Evolutionary conservation across 306 rosid genomes (phyloP), one percentile per base, ranked within the genome.

Genomic region (Malus asiatica): DNA sequence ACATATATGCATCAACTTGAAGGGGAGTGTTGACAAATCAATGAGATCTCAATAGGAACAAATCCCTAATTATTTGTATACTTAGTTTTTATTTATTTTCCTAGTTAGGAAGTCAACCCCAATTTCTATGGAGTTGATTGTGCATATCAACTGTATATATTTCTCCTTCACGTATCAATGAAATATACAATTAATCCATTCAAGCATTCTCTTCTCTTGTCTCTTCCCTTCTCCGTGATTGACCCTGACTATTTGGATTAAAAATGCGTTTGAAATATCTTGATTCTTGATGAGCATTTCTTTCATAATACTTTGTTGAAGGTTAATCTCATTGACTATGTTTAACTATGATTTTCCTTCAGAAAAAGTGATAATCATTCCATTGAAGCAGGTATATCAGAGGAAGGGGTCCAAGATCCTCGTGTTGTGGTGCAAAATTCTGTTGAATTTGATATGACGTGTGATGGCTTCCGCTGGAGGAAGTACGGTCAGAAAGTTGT

Each of bases 401-500:
- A 86, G 19, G 96, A 90, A 69, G 89, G 80, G 35, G 74, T 81
- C 67, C 88, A 33, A 65, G 92, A 92, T 81, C 85, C 88, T 4
- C 86, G 87, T 12, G 72, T 83, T 53, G 85, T 85, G 83, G 88
- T 84, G 83, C 96, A 88, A 83, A 89, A 81, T 73, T 83, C 87
- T 20, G 74, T 74, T 1, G 93, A 90, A 80, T 77, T 89, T 38
- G 97, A 90, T 72, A 79, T 89, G 27, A 62, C 86, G 3, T 89
- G 91, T 48, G 96, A 95, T 77, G 97, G 97, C 61, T 88, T 89
- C 78, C 97, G 97, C 74, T 95, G 99, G 99, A 92, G 97, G 83
- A 95, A 95, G 87, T 95, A 95, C 80, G 99, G 99, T 11, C 97
- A 95, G 89, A 95, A 95, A 72, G 93, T 95, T 81, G 97, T 92